Conservation (phyloP, 306 rosid species). For the Fragaria vesca region DNA sequence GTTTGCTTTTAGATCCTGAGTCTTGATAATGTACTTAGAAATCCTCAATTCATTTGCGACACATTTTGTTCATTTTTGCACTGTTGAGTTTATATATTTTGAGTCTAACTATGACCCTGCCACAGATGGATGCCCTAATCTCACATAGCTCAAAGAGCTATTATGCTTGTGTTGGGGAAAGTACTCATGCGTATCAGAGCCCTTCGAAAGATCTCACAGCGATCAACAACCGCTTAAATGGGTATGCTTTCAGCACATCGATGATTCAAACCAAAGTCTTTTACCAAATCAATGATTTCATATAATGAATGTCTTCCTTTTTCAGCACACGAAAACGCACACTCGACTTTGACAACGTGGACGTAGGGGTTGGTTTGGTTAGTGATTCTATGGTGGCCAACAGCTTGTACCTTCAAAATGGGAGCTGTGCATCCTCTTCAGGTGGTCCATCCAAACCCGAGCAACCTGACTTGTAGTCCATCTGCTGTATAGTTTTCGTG, state of each 20-base stretch:
- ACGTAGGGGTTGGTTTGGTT: conserved; percentile 85
- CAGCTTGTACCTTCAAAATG: conserved; percentile 86
- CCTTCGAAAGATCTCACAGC: conserved; percentile 96
- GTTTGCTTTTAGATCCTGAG: neutral
- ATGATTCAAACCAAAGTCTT: conserved; percentile 1
- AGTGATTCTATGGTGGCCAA: conserved; percentile 94
- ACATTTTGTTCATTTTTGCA: neutral
- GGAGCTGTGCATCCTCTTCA: conserved; percentile 74
- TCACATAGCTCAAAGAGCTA: conserved; percentile 96
- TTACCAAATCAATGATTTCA: conserved; percentile 7
- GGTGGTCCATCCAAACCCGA: conserved; percentile 77
- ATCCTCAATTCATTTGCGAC: neutral
- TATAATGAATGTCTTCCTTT: conserved; percentile 17
- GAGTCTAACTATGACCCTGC: neutral
- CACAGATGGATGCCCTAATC: conserved; percentile 95
- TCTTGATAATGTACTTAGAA: neutral
- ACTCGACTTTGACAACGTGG: conserved; percentile 76
- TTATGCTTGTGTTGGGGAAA: conserved; percentile 97
- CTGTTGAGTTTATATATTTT: neutral
- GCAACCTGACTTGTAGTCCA: conserved; percentile 61
- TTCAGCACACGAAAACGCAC: conserved; percentile 69
- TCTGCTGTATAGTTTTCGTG: conserved; percentile 14
- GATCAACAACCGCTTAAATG: conserved; percentile 87
- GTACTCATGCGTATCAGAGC: conserved; percentile 99
- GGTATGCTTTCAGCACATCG: conserved; percentile 42